Evolutionary conservation across 2,329 filamentous ascomycete genomes (phyloP).

Genomic region (Arthrobotrys sphaeroides): DNA sequence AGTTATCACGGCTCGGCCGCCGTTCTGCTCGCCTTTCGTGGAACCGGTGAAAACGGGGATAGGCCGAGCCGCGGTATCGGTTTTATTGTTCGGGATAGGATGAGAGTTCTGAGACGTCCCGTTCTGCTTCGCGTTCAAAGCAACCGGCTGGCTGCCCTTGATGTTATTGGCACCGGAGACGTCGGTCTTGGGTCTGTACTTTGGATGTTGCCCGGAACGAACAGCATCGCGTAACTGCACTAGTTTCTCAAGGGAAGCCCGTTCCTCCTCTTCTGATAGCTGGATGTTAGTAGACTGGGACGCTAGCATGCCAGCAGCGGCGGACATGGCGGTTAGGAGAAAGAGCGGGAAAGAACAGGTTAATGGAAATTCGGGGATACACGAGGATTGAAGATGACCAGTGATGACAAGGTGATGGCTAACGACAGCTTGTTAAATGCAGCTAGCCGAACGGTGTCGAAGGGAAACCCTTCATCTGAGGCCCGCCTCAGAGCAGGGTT

Average conservation of each 20-base stretch:
- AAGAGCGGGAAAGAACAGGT: not conserved
- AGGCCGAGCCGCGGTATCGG: slow-evolving; percentile 29
- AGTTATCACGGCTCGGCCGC: slow-evolving; percentile 41
- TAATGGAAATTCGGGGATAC: not conserved
- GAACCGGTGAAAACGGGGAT: slow-evolving; percentile 47
- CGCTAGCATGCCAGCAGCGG: slow-evolving; percentile 15
- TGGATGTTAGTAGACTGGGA: slow-evolving; percentile 37
- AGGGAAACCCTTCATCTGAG: slow-evolving; percentile 2
- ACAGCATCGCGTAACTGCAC: slow-evolving; percentile 35
- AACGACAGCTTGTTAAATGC: slow-evolving; percentile 11
- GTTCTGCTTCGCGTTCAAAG: slow-evolving; percentile 18
- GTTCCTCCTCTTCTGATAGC: slow-evolving; percentile 39
- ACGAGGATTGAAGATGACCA: not conserved
- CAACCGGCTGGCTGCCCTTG: not conserved
- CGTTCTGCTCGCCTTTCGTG: slow-evolving; percentile 28
- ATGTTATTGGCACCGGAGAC: not conserved
- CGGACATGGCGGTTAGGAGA: slow-evolving; percentile 7
- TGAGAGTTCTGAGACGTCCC: not conserved
- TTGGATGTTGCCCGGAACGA: slow-evolving; percentile 37
- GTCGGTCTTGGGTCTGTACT: slow-evolving; percentile 16
- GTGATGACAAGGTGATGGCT: not conserved
- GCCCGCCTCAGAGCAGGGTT: not conserved
- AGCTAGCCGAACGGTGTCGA: slow-evolving; percentile 18
- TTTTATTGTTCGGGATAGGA: slow-evolving; percentile 6
- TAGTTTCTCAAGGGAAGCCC: slow-evolving; percentile 33